Evolutionary conservation across 176 grass and related monocot species (phyloP).

Genomic region (Lolium perenne): DNA sequence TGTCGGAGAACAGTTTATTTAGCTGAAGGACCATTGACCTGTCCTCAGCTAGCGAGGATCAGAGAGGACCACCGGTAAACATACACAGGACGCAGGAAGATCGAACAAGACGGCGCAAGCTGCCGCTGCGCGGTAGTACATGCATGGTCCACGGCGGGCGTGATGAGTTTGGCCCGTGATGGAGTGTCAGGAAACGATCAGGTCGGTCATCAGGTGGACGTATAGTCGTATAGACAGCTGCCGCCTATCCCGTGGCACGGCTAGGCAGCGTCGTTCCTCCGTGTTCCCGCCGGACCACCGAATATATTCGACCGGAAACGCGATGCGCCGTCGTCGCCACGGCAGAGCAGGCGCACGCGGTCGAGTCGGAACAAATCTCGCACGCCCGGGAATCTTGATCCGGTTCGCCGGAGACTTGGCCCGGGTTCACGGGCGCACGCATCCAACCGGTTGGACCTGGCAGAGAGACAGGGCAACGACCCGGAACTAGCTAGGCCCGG

Average conservation of each 20-base stretch:
- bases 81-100: background rate
- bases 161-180: constrained; percentile 25
- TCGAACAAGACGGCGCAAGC: background rate
- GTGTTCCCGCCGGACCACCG: background rate
- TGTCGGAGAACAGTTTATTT: background rate
- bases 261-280: background rate
- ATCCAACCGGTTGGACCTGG: background rate
- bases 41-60: background rate
- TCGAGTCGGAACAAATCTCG: background rate
- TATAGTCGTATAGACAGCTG: background rate
- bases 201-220: constrained; percentile 1
- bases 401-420: constrained; percentile 1
- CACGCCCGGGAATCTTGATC: constrained; percentile 35
- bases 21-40: constrained; percentile 17
- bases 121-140: background rate
- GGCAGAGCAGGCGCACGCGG: background rate
- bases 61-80: background rate
- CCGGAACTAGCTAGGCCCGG: too few species aligned
- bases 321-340: background rate
- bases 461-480: background rate
- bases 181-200: background rate
- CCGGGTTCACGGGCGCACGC: constrained; percentile 35
- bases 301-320: background rate
- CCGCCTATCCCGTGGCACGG: background rate
- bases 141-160: constrained; percentile 25